A percentile compares a stretch with the other conserved stretches of the same genome.
phyloP scores from a whole-genome alignment of 371 early-diverging fungal genomes.

The Mucor mucedo region DNA sequence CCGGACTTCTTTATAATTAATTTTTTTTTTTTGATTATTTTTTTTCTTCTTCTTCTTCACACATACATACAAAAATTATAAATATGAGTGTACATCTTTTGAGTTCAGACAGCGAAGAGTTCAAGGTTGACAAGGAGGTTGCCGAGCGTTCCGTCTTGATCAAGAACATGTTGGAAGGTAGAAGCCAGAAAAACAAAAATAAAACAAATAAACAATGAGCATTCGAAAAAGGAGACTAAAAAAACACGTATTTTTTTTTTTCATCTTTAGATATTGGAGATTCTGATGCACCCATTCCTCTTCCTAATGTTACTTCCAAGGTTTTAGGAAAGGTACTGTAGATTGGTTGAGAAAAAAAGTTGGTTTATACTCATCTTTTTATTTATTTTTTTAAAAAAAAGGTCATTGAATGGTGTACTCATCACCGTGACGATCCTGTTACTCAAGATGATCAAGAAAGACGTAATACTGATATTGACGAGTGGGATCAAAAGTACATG shows the following conservation, averaged over 20 bases:
- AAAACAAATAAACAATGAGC: neutral
- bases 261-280: conserved; percentile 73
- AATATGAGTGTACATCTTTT: conserved; percentile 51
- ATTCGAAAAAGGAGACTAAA: neutral
- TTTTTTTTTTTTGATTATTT: neutral
- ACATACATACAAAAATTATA: neutral
- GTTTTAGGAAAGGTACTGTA: conserved; percentile 70
- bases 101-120: conserved; percentile 75
- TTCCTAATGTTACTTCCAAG: conserved; percentile 76
- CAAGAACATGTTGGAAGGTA: conserved; percentile 91
- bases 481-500: conserved; percentile 85
- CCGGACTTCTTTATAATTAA: conserved; percentile 2
- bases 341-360: neutral
- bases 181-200: neutral
- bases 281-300: conserved; percentile 73
- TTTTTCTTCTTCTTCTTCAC: neutral
- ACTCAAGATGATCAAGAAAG: conserved; percentile 66
- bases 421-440: conserved; percentile 75
- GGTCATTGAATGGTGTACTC: conserved; percentile 84
- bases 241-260: neutral
- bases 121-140: conserved; percentile 81
- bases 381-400: no score
- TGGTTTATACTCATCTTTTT: neutral
- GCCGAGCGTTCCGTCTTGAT: conserved; percentile 89
- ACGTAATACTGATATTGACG: conserved; percentile 76